A percentile compares a stretch with the other conserved stretches of the same genome.
Evolutionary conservation across 1,284 basidiomycete genomes (phyloP).

Genomic region (Flammula alnicola): DNA sequence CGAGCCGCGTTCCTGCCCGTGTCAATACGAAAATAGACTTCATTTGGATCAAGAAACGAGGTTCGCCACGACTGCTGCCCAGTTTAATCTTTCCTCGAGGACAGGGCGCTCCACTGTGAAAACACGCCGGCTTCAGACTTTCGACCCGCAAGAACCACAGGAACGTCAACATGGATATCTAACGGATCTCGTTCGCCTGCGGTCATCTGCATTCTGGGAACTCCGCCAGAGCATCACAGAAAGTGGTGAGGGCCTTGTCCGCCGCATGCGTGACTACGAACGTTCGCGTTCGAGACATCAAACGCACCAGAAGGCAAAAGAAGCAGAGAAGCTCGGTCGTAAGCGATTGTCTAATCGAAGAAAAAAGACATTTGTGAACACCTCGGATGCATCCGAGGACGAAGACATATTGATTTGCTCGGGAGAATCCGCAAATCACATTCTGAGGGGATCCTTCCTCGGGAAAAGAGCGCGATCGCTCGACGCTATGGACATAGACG

Average conservation of each 20-base stretch:
- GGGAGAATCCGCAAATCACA: conserved; percentile 15
- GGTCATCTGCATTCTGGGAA: conserved; percentile 66
- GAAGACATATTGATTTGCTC: conserved; percentile 25
- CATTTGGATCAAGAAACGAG: conserved; percentile 33
- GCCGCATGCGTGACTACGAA: conserved; percentile 74
- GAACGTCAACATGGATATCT: conserved; percentile 26
- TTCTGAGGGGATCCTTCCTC: conserved; percentile 11
- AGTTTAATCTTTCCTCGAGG: conserved; percentile 58
- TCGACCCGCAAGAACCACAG: not conserved
- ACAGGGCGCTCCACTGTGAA: conserved; percentile 4
- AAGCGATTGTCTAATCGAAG: conserved; percentile 30
- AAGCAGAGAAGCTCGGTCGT: conserved; percentile 37
- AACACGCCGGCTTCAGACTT: conserved; percentile 7
- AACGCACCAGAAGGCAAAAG: conserved; percentile 37
- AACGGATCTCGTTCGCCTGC: conserved; percentile 49
- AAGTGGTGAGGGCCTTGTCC: conserved; percentile 68
- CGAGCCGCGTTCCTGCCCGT: conserved; percentile 1
- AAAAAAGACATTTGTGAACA: conserved; percentile 9
- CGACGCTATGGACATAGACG: conserved; percentile 24
- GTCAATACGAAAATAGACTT: conserved; percentile 10
- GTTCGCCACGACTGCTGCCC: conserved; percentile 61
- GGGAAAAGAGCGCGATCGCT: conserved; percentile 15
- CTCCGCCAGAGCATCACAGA: conserved; percentile 63
- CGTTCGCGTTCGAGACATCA: conserved; percentile 46
- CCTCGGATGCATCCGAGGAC: conserved; percentile 20